Percentiles rank a stretch among this genome's conserved stretches.
Conservation (phyloP, 306 rosid species). For the Vigna radiata region DNA sequence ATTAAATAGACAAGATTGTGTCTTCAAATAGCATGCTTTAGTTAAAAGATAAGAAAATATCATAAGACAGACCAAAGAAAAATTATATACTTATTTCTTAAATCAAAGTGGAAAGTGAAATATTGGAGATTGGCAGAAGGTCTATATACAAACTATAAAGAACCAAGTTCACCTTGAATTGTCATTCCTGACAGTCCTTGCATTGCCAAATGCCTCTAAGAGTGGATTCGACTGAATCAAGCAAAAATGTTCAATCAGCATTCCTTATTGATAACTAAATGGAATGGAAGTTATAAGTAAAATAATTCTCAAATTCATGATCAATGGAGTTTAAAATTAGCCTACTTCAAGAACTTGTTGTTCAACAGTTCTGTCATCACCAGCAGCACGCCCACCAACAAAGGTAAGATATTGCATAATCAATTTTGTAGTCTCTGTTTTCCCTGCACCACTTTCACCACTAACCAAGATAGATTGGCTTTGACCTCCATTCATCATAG, state of each 20-base stretch:
- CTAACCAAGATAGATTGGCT: slow-evolving; percentile 92
- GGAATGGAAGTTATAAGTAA: background rate
- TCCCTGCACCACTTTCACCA: slow-evolving; percentile 97
- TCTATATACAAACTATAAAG: background rate
- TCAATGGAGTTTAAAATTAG: slow-evolving; percentile 29
- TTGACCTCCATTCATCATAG: slow-evolving; percentile 74
- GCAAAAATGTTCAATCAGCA: slow-evolving; percentile 24
- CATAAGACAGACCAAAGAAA: slow-evolving; percentile 10
- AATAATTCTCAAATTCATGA: background rate
- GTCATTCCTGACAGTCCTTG: slow-evolving; percentile 89
- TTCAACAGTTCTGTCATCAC: slow-evolving; percentile 80
- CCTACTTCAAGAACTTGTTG: slow-evolving; percentile 94
- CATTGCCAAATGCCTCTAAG: slow-evolving; percentile 93
- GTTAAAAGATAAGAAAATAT: background rate
- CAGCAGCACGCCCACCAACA: slow-evolving; percentile 88
- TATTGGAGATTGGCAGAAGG: slow-evolving; percentile 5
- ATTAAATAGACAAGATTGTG: background rate
- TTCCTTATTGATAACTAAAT: slow-evolving; percentile 18
- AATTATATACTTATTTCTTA: slow-evolving; percentile 9
- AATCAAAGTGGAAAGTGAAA: background rate
- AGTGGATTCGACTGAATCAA: slow-evolving; percentile 82
- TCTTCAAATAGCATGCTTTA: background rate
- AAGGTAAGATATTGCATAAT: slow-evolving; percentile 92
- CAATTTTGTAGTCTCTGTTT: slow-evolving; percentile 92
- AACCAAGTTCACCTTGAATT: slow-evolving; percentile 72